Conservation (phyloP, 2,329 filamentous ascomycete species). For the Gremmenia infestans region DNA sequence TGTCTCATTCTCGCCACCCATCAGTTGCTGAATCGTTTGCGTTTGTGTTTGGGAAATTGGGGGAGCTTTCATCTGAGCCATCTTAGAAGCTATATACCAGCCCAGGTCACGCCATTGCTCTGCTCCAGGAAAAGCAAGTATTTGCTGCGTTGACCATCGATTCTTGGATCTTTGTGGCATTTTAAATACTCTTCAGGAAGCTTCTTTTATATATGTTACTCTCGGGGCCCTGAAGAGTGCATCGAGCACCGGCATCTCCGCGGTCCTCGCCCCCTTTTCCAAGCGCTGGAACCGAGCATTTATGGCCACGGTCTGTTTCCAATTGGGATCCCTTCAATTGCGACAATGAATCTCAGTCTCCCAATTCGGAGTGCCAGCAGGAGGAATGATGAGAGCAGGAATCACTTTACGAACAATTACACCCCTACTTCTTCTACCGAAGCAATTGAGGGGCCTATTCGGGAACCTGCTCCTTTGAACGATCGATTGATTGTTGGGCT, state of each 20-base stretch:
- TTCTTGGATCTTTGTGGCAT: neutral
- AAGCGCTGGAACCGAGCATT: neutral
- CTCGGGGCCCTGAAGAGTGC: neutral
- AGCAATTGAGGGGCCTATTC: constrained; percentile 56
- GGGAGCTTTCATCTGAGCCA: neutral
- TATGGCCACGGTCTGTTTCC: constrained; percentile 8
- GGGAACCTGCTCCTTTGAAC: constrained; percentile 46
- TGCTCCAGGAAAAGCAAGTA: neutral
- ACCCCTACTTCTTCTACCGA: constrained; percentile 53
- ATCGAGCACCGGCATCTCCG: neutral
- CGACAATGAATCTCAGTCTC: constrained; percentile 31
- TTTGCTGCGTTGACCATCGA: neutral
- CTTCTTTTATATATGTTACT: neutral
- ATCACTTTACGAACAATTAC: constrained; percentile 34
- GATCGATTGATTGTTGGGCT: constrained; percentile 72
- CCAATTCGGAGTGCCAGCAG: constrained; percentile 26
- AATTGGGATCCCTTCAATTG: neutral
- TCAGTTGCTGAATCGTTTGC: constrained; percentile 5
- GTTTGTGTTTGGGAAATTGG: neutral
- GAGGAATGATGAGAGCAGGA: constrained; percentile 31
- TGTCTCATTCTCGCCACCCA: constrained; percentile 5
- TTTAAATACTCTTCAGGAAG: neutral
- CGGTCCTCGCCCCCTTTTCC: neutral
- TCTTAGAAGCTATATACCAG: neutral
- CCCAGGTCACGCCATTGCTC: neutral